Evolutionary conservation across 2,329 filamentous ascomycete genomes (phyloP), one percentile per base, ranked within the genome.

Genomic region (Dichotomopilus funicola): DNA sequence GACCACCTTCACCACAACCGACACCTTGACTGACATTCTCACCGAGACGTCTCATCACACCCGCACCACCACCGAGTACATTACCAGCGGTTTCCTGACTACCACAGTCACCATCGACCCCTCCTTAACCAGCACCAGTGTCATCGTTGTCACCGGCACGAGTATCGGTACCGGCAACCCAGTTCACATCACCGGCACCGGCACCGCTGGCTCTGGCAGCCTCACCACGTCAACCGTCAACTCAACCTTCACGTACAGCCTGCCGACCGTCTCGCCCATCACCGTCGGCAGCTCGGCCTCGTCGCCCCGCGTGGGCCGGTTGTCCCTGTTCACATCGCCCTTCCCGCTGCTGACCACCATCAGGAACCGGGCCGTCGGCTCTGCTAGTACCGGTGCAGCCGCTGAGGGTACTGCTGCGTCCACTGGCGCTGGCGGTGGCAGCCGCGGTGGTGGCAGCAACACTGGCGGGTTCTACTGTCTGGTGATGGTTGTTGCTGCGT

Each of bases 211-310:
- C 3, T 45, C 12, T 7, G 11, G 41, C 45, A 27, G 6, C 45
- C 19, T 37, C 12, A 31, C 33, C n/a, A 8, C 49, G 1, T 44
- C 49, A 0, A 48, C 36, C 19, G 19, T 27, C 27, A 60, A 60
- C 55, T 37, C 53, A 47, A 60, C 19, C 48, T 46, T 50, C 11
- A 54, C 53, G 38, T 54, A 54, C 45, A 38, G 44, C 46, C 6
- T 46, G 27, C 56, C 58, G 43, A 10, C 37, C 5, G 5, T 27
- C 41, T 13, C 36, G 41, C 31, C 51, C 51, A 36, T 4, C 9
- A n/a, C 46, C 33, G 34, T 50, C 49, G 55, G 38, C 55, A 46
- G 49, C 44, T 45, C 38, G 6, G 42, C 35, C 12, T 38, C 42
- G 35, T 36, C 38, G 35, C 33, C 13, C 27, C 5, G 45, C 33